phyloP scores from a whole-genome alignment of 352 stramenopile species.

The Globisporangium alternatum region DNA sequence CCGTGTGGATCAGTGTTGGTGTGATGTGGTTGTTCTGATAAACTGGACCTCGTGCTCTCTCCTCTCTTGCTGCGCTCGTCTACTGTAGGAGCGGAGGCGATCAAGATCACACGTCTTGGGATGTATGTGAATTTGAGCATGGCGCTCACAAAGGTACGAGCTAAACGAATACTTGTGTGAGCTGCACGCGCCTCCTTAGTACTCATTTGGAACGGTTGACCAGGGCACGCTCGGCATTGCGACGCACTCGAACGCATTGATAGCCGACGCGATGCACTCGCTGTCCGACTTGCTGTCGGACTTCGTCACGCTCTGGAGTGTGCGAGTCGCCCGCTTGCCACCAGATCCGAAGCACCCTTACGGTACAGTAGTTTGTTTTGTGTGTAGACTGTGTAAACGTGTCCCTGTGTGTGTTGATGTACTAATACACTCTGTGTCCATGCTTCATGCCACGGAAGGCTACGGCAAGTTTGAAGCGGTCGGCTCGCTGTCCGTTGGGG shows the following conservation, averaged over 20 bases:
- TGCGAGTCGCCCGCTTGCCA: slow-evolving; percentile 90
- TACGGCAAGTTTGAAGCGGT: slow-evolving; percentile 91
- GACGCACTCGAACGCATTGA: slow-evolving; percentile 89
- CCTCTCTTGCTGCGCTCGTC: background rate
- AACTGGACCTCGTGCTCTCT: background rate
- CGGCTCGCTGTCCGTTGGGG: slow-evolving; percentile 81
- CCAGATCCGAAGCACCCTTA: slow-evolving; percentile 93
- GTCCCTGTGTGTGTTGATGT: background rate
- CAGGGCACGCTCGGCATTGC: slow-evolving; percentile 69
- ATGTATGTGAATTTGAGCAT: slow-evolving; percentile 94
- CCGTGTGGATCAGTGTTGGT: background rate
- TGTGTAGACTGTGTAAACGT: background rate
- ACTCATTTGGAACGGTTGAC: background rate
- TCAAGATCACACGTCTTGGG: slow-evolving; percentile 90
- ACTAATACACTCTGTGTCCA: background rate
- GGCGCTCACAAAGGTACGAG: slow-evolving; percentile 79
- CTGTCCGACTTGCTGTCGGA: slow-evolving; percentile 95
- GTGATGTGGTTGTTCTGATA: background rate
- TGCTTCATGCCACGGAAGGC: slow-evolving; percentile 21
- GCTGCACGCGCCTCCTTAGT: background rate
- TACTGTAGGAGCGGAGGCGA: slow-evolving; percentile 52
- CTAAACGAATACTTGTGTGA: background rate
- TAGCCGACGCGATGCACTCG: slow-evolving; percentile 96
- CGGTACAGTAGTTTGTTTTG: slow-evolving; percentile 25
- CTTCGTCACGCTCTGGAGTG: slow-evolving; percentile 95